These are phyloP conservation scores for Linum trigynum DNA, from an alignment of 345 rosid species.

Conservation along the genomic window DNA sequence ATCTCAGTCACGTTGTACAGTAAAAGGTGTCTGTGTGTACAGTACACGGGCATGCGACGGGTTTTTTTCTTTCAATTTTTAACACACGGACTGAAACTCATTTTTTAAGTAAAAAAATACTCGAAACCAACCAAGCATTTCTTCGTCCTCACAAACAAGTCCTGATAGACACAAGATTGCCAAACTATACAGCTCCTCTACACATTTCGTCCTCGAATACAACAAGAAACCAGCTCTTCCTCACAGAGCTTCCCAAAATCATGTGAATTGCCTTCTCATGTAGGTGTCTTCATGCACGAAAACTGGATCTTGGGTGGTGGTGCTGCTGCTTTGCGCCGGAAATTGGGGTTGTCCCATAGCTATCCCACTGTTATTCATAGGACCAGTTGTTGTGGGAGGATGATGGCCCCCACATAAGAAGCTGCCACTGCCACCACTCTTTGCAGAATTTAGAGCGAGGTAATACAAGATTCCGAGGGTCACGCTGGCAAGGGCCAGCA, in stretches of 20 bases:
- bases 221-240: background rate
- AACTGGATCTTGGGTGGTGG: conserved; percentile 48
- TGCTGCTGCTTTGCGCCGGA: conserved; percentile 29
- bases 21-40: too few species aligned
- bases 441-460: conserved; percentile 37
- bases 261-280: conserved; percentile 60
- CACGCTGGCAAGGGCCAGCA: conserved; percentile 48
- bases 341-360: conserved; percentile 75
- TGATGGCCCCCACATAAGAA: conserved; percentile 15
- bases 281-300: conserved; percentile 76
- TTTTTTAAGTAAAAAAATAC: too few species aligned
- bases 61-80: too few species aligned
- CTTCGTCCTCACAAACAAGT: too few species aligned
- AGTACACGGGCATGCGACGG: too few species aligned
- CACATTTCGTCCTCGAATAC: background rate
- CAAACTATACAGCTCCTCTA: too few species aligned
- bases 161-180: too few species aligned
- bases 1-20: too few species aligned
- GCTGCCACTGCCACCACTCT: conserved; percentile 18
- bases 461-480: conserved; percentile 63
- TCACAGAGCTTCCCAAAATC: conserved; percentile 6
- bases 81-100: too few species aligned
- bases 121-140: too few species aligned
- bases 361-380: conserved; percentile 36
- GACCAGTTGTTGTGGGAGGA: background rate